Base-by-base conservation (phyloP, 2,329 filamentous ascomycete genomes). In the Dothidotthia symphoricarpi region DNA sequence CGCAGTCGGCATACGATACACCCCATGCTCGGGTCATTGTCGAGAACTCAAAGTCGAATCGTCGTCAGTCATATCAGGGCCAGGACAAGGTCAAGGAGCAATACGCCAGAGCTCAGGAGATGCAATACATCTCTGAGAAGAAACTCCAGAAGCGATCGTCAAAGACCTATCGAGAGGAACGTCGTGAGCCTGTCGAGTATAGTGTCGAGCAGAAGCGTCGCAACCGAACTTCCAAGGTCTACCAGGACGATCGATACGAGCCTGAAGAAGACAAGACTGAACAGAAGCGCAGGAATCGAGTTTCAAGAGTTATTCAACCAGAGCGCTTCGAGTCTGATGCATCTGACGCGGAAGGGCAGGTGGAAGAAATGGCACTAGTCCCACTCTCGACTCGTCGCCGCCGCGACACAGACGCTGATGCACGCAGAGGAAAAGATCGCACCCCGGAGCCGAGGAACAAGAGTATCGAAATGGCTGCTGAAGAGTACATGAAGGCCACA, bases 401-500 rank as follows among this genome's bases (percentile, higher is more conserved):
- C n/a, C 51, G 51, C 13, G 43, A 45, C 19, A 61, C 61, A 4
- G 55, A 59, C 16, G 31, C 31, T 1, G 55, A 56, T 12, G 6
- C 37, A 11, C 49, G 51, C 31, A 55, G 47, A 30, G 44, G 46
- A 22, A 43, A 50, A 24, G 52, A 59, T 7, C 45, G 53, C 14
- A 31, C 44, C 4, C 31, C 41, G 3, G 52, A 57, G 28, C 31
- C 39, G 14, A 58, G 51, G 31, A 36, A 51, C 27, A 51, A 41
- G 26, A 44, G 36, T 10, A 42, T 35, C 11, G 45, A 36, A 22
- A 47, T 34, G 16, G 51, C 43, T 16, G 58, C 57, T 11, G 55
- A 66, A 35, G 53, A 58, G 4, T 65, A 67, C 35, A 61, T 63
- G 19, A 58, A 47, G 14, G 39, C 40, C 12, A 52, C 43, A 12